Evolutionary conservation across 2,329 filamentous ascomycete genomes (phyloP).

Genomic region (Ceratocystis albifundus): DNA sequence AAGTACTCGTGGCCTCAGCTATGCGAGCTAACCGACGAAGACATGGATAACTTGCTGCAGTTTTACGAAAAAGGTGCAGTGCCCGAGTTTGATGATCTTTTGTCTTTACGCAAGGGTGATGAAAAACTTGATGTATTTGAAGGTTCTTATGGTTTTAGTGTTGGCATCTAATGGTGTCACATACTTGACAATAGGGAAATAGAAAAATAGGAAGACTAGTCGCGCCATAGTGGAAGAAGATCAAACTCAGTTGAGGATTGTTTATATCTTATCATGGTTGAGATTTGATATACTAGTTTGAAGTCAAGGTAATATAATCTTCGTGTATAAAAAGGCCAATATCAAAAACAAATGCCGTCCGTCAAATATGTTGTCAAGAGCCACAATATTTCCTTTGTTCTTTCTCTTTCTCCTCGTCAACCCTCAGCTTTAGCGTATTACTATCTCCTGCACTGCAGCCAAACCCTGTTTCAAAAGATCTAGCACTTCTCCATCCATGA

Average conservation of each 20-base stretch:
- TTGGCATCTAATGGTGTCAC: conserved; percentile 31
- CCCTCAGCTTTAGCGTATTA: conserved; percentile 17
- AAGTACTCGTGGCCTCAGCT: conserved; percentile 75
- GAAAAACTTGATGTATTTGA: conserved; percentile 46
- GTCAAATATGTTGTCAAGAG: not conserved
- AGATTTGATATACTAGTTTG: not conserved
- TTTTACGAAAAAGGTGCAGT: conserved; percentile 54
- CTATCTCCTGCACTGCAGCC: conserved; percentile 22
- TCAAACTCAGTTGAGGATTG: too few relatives aligned
- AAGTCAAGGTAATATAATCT: not conserved
- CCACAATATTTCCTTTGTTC: not conserved
- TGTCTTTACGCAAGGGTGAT: conserved; percentile 39
- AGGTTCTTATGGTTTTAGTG: conserved; percentile 48
- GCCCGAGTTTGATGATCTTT: conserved; percentile 44
- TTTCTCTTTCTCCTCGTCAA: not conserved
- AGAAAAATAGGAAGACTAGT: not conserved
- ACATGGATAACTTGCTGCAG: conserved; percentile 72
- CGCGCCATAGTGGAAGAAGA: too few relatives aligned
- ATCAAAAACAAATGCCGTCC: conserved; percentile 8
- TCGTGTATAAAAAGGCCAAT: not conserved
- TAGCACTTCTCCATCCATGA: conserved; percentile 27
- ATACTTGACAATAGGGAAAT: not conserved
- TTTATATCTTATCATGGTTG: too few relatives aligned
- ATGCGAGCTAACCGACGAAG: conserved; percentile 66
- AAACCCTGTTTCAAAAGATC: conserved; percentile 23